These are phyloP conservation scores for Davidsoniella neocaledoniae DNA, from an alignment of 2,329 filamentous ascomycete genomes.

Conservation along the genomic window DNA sequence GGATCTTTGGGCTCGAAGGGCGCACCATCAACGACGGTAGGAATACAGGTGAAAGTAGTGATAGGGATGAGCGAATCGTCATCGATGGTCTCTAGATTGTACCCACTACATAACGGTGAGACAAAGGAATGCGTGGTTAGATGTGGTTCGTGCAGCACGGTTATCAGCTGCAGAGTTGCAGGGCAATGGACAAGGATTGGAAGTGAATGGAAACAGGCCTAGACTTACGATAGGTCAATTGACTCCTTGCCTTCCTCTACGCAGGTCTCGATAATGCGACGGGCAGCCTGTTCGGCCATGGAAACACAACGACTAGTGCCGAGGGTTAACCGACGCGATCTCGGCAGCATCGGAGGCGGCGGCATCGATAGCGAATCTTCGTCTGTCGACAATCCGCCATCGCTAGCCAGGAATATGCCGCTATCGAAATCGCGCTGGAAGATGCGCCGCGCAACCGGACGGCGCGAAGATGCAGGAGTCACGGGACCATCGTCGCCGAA, in stretches of 20 bases:
- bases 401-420: constrained; percentile 51
- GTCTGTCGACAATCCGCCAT: constrained; percentile 4
- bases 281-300: constrained; percentile 27
- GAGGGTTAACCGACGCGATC: constrained; percentile 2
- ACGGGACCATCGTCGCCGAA: constrained; percentile 24
- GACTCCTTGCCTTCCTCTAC: constrained; percentile 41
- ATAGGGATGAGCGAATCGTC: constrained; percentile 41
- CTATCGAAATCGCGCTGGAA: constrained; percentile 48
- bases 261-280: constrained; percentile 31
- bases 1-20: constrained; percentile 43
- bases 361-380: constrained; percentile 3
- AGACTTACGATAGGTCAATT: constrained; percentile 43
- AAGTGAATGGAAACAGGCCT: background rate
- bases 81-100: constrained; percentile 35
- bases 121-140: background rate
- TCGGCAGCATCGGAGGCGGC: background rate
- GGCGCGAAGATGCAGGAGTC: background rate
- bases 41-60: constrained; percentile 35
- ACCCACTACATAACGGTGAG: constrained; percentile 18
- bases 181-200: background rate
- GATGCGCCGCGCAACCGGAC: constrained; percentile 29
- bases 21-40: constrained; percentile 36
- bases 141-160: no score
- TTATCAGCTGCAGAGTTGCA: background rate
- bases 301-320: constrained; percentile 17